Conservation (phyloP, 495 filamentous ascomycete species). For the Cudoniella acicularis region DNA sequence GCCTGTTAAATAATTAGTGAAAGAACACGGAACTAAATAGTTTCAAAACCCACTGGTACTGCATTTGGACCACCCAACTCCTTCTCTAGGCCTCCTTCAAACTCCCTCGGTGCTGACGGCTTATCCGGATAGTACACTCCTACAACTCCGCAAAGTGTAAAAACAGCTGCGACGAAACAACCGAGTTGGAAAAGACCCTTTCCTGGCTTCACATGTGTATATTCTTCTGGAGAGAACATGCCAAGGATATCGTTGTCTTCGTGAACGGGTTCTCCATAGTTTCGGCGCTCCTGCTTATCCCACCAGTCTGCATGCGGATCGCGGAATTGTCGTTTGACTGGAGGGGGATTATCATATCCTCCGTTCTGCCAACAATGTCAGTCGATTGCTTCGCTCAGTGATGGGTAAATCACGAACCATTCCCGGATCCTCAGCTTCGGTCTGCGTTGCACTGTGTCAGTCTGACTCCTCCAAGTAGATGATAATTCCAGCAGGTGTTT, state of each 20-base stretch:
- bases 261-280: constrained; percentile 92
- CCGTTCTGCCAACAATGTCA: constrained; percentile 62
- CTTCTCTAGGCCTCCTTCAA: constrained; percentile 74
- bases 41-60: constrained; percentile 44
- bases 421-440: constrained; percentile 67
- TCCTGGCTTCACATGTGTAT: constrained; percentile 73
- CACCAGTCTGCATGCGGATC: constrained; percentile 95
- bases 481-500: constrained; percentile 45
- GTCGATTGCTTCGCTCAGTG: not conserved
- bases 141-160: constrained; percentile 68
- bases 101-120: constrained; percentile 71
- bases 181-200: constrained; percentile 73
- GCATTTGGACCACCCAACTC: constrained; percentile 74
- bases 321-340: constrained; percentile 78
- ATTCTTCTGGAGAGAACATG: constrained; percentile 84
- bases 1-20: no score
- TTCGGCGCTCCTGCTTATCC: constrained; percentile 94
- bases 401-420: constrained; percentile 53
- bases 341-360: constrained; percentile 84
- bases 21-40: no score
- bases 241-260: constrained; percentile 96
- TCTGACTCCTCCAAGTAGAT: constrained; percentile 32
- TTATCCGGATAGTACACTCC: constrained; percentile 81
- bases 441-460: constrained; percentile 33
- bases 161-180: constrained; percentile 64